Conservation (phyloP, 2,329 filamentous ascomycete species). For the Talaromyces atroroseus region DNA sequence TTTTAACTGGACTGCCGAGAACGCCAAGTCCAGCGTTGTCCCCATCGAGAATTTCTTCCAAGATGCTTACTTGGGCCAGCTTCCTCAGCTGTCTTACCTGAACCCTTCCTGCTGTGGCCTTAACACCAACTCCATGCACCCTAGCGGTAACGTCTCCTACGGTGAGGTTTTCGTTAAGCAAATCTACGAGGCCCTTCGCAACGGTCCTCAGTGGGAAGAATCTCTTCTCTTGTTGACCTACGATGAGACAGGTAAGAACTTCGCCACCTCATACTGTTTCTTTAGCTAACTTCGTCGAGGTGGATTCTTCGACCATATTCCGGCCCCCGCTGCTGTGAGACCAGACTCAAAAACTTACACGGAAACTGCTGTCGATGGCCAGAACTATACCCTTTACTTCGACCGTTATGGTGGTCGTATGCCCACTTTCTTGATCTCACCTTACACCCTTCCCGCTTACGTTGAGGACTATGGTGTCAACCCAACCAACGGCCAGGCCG, state of each 20-base stretch:
- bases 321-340: conserved; percentile 27
- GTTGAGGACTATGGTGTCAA: conserved; percentile 26
- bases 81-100: conserved; percentile 32
- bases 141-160: conserved; percentile 29
- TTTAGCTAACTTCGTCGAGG: conserved; percentile 3
- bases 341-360: conserved; percentile 34
- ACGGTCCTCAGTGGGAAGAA: conserved; percentile 32
- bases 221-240: conserved; percentile 31
- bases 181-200: conserved; percentile 32
- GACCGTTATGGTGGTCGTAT: conserved; percentile 26
- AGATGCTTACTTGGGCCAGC: conserved; percentile 27
- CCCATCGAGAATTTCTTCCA: conserved; percentile 30
- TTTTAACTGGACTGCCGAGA: conserved; percentile 30
- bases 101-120: conserved; percentile 38
- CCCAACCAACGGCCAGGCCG: conserved; percentile 21
- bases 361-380: conserved; percentile 23
- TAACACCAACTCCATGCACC: conserved; percentile 30
- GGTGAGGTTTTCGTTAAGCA: conserved; percentile 34
- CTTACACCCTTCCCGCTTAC: conserved; percentile 21
- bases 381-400: conserved; percentile 23
- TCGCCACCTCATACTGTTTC: too few species aligned
- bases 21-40: conserved; percentile 24
- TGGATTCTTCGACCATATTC: conserved; percentile 35
- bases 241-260: conserved; percentile 27
- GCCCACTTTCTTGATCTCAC: conserved; percentile 28